phyloP scores from a whole-genome alignment of 257 asterid genomes.

The Solanum sejunctum region DNA sequence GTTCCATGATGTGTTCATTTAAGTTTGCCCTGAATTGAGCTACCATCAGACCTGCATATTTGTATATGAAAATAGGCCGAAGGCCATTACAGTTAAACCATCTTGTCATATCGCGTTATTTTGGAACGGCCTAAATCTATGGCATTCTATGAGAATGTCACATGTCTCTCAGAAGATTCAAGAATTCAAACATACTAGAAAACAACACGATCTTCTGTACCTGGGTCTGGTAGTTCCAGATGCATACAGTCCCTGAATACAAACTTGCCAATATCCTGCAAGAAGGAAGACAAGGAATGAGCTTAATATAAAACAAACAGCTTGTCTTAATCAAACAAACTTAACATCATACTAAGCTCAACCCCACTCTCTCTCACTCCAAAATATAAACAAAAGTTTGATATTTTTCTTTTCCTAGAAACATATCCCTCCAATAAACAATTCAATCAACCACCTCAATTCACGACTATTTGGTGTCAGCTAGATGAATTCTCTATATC shows the following conservation, averaged over 20 bases:
- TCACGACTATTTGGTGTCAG: background rate
- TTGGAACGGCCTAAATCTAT: background rate
- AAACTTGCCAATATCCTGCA: conserved; percentile 84
- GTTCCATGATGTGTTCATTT: background rate
- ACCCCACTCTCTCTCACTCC: background rate
- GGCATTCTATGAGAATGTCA: background rate
- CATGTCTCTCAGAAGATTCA: background rate
- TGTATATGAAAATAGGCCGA: background rate
- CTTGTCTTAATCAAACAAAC: background rate
- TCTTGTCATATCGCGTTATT: background rate
- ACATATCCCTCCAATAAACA: background rate
- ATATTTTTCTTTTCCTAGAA: background rate
- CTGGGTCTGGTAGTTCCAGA: conserved; percentile 96
- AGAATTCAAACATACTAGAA: background rate
- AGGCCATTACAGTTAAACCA: background rate
- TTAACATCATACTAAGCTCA: background rate
- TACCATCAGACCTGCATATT: background rate
- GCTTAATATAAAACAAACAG: background rate
- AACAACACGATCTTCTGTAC: conserved; percentile 14
- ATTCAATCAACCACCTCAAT: background rate
- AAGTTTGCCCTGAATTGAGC: background rate
- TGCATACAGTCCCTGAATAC: conserved; percentile 84
- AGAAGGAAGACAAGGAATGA: background rate
- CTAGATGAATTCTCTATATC: background rate
- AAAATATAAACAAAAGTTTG: background rate